These are phyloP conservation scores for Centaurea solstitialis DNA, from an alignment of 129 eudicot species.

Conservation along the genomic window DNA sequence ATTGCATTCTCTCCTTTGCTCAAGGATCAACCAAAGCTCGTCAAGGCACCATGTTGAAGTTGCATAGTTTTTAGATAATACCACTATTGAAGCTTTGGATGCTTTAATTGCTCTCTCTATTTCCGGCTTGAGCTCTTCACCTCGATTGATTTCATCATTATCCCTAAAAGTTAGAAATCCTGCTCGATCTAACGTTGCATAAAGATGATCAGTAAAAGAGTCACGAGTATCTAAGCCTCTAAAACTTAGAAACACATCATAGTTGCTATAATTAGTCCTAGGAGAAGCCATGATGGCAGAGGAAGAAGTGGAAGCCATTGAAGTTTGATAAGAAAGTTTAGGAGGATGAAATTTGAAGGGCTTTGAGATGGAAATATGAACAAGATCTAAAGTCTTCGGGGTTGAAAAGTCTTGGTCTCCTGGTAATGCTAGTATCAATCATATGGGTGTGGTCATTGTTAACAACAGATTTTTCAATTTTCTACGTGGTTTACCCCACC, in stretches of 20 bases:
- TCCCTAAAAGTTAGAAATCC: constrained; percentile 9
- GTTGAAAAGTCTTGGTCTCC: not conserved
- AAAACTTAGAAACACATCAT: not conserved
- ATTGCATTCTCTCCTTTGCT: constrained; percentile 5
- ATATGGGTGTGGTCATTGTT: not conserved
- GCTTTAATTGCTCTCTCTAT: not conserved
- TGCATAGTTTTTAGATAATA: not conserved
- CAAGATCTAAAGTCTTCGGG: not conserved
- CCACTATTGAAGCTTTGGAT: constrained; percentile 7
- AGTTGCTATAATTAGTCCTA: not conserved
- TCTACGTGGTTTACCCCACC: no score
- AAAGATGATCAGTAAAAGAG: not conserved
- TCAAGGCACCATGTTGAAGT: constrained; percentile 10
- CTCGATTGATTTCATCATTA: constrained; percentile 5
- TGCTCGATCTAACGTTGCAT: not conserved
- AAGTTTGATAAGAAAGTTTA: not conserved
- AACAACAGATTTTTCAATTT: no score
- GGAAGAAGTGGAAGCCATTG: not conserved
- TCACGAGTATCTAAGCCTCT: not conserved
- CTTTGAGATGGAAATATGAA: not conserved
- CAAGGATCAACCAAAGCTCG: constrained; percentile 16
- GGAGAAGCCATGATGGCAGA: not conserved
- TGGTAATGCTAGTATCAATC: not conserved
- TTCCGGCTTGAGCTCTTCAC: constrained; percentile 10
- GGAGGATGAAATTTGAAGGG: not conserved